Evolutionary conservation across 2,329 filamentous ascomycete species (phyloP).

Genomic region (Neospermospora avenae): DNA sequence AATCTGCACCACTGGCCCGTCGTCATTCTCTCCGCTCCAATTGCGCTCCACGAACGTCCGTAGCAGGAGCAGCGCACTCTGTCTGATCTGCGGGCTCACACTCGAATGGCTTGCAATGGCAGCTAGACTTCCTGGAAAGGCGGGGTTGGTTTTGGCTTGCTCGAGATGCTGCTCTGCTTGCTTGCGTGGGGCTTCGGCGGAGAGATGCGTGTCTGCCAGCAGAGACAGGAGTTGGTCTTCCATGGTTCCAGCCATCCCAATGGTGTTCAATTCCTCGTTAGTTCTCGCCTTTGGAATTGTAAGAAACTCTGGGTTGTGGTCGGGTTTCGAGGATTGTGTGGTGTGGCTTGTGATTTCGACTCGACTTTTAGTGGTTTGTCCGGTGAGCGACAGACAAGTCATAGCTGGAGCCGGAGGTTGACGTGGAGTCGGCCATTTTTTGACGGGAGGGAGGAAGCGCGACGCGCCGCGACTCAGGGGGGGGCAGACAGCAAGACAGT

Average conservation of each 20-base stretch:
- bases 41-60: conserved; percentile 80
- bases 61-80: conserved; percentile 76
- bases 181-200: conserved; percentile 73
- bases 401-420: background rate
- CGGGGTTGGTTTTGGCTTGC: conserved; percentile 51
- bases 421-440: background rate
- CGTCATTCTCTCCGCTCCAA: conserved; percentile 76
- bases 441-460: background rate
- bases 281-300: background rate
- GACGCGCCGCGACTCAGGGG: conserved; percentile 1
- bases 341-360: background rate
- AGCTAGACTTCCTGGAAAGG: conserved; percentile 75
- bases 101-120: conserved; percentile 76
- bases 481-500: background rate
- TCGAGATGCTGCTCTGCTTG: conserved; percentile 64
- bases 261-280: background rate
- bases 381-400: background rate
- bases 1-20: conserved; percentile 59
- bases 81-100: conserved; percentile 71
- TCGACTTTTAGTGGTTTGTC: background rate
- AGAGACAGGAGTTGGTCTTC: conserved; percentile 89
- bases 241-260: conserved; percentile 52
- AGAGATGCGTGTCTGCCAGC: conserved; percentile 79
- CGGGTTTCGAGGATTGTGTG: background rate
- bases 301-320: background rate